A percentile compares a stretch with the other conserved stretches of the same genome.
Conservation (phyloP, 495 filamentous ascomycete genomes). For the Hypoxylon crocopeplum region DNA sequence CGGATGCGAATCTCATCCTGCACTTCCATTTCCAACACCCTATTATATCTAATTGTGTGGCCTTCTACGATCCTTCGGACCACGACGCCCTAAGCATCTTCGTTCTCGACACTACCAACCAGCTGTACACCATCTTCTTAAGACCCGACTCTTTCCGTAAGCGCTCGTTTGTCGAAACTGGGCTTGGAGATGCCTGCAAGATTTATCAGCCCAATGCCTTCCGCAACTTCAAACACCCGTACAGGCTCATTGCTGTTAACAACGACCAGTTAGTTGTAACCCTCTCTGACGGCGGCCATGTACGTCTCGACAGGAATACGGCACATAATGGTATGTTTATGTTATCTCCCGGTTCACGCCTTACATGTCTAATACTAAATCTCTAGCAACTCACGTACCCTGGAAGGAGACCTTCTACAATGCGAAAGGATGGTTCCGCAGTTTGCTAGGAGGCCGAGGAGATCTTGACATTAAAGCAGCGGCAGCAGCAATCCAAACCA, state of each 20-base stretch:
- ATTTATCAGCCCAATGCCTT: slow-evolving; percentile 72
- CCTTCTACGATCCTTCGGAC: slow-evolving; percentile 77
- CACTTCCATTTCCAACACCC: slow-evolving; percentile 75
- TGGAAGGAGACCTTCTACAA: slow-evolving; percentile 84
- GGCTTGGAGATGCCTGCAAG: slow-evolving; percentile 78
- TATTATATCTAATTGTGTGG: slow-evolving; percentile 77
- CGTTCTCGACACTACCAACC: slow-evolving; percentile 76
- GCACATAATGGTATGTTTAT: slow-evolving; percentile 67
- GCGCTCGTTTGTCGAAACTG: slow-evolving; percentile 69
- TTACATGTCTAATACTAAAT: slow-evolving; percentile 2
- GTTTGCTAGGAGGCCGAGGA: slow-evolving; percentile 66
- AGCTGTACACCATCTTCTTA: slow-evolving; percentile 80
- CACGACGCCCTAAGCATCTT: slow-evolving; percentile 81
- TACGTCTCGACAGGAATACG: slow-evolving; percentile 71
- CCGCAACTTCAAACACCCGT: slow-evolving; percentile 73
- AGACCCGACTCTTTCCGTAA: slow-evolving; percentile 81
- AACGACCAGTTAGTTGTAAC: slow-evolving; percentile 77
- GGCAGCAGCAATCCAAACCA: slow-evolving; percentile 57
- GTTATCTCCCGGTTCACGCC: background rate
- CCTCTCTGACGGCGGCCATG: slow-evolving; percentile 80
- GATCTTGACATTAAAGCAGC: slow-evolving; percentile 39
- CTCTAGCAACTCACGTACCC: slow-evolving; percentile 53
- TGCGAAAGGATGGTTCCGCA: slow-evolving; percentile 80
- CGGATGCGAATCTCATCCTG: slow-evolving; percentile 74
- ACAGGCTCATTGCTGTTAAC: slow-evolving; percentile 77